Evolutionary conservation across 805 yeast species (phyloP).

Genomic region (Monosporozyma servazzii): DNA sequence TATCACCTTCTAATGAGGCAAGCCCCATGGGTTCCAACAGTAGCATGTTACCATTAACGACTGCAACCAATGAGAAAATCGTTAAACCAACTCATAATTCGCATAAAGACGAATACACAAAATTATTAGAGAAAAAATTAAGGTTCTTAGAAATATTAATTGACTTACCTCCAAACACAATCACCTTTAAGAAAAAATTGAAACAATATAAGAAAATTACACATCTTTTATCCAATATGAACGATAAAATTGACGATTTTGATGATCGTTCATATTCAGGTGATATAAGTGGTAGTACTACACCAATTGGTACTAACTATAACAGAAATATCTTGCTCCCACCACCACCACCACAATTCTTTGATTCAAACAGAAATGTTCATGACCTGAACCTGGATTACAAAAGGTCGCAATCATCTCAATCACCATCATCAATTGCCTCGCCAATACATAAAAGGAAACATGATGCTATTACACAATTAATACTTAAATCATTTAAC

Average conservation of each 20-base stretch:
- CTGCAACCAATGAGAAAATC: not conserved
- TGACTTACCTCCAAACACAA: slow-evolving; percentile 19
- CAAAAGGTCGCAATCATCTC: not conserved
- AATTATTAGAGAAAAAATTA: slow-evolving; percentile 46
- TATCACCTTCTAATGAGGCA: not conserved
- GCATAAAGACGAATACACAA: slow-evolving; percentile 47
- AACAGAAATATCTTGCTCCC: not conserved
- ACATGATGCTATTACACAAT: not conserved
- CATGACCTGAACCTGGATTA: not conserved
- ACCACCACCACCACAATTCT: not conserved
- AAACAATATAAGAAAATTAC: slow-evolving; percentile 32
- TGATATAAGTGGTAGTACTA: not conserved
- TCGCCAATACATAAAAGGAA: not conserved
- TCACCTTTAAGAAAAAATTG: slow-evolving; percentile 26
- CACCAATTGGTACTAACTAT: not conserved
- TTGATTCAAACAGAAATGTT: not conserved
- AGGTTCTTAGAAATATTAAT: slow-evolving; percentile 42
- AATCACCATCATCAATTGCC: not conserved
- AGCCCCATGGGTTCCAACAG: not conserved
- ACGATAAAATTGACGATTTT: slow-evolving; percentile 3
- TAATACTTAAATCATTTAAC: slow-evolving; percentile 24
- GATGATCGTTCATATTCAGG: not conserved
- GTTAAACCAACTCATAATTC: not conserved
- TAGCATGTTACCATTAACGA: not conserved
- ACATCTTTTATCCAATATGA: slow-evolving; percentile 24